A percentile compares a stretch with the other conserved stretches of the same genome.
Evolutionary conservation across 106 monocot genomes (phyloP).

Genomic region (Dioscorea dumetorum): DNA sequence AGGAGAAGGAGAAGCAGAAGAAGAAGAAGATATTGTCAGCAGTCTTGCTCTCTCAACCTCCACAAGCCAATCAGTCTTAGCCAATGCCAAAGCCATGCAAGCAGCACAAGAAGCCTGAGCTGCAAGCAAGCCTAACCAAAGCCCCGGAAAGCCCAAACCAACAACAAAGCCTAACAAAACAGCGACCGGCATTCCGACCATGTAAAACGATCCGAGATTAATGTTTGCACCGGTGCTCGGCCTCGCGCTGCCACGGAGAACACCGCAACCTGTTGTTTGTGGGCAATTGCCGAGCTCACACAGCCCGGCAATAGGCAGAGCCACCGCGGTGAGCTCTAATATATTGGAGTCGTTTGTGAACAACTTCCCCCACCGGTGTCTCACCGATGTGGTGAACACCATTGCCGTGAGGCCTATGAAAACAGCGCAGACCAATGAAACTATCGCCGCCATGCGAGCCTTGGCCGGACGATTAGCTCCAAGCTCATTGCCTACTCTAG

Average conservation of each 20-base stretch:
- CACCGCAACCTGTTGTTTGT: slow-evolving; percentile 87
- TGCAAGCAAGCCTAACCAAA: slow-evolving; percentile 84
- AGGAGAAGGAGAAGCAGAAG: background rate
- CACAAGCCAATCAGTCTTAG: slow-evolving; percentile 50
- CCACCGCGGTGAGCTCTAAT: slow-evolving; percentile 60
- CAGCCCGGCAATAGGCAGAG: slow-evolving; percentile 75
- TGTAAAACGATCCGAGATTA: slow-evolving; percentile 76
- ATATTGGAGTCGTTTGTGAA: slow-evolving; percentile 67
- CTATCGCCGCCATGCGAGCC: slow-evolving; percentile 39
- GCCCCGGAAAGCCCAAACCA: slow-evolving; percentile 63
- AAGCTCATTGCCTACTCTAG: slow-evolving; percentile 75
- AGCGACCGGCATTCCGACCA: slow-evolving; percentile 79
- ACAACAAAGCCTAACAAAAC: slow-evolving; percentile 38
- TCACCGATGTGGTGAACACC: slow-evolving; percentile 43
- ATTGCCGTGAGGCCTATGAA: slow-evolving; percentile 43
- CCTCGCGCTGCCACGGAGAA: slow-evolving; percentile 76
- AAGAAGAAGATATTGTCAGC: slow-evolving; percentile 31
- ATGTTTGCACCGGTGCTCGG: slow-evolving; percentile 66
- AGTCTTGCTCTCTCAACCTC: slow-evolving; percentile 53
- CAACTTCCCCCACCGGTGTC: slow-evolving; percentile 63
- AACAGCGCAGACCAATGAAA: slow-evolving; percentile 27
- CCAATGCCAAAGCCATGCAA: slow-evolving; percentile 44
- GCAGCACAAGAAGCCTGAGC: slow-evolving; percentile 67
- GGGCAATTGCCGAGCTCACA: slow-evolving; percentile 97
- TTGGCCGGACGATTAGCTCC: slow-evolving; percentile 48